Base-by-base conservation (phyloP, 768 basidiomycete species). In the Calocybe cyanea region DNA sequence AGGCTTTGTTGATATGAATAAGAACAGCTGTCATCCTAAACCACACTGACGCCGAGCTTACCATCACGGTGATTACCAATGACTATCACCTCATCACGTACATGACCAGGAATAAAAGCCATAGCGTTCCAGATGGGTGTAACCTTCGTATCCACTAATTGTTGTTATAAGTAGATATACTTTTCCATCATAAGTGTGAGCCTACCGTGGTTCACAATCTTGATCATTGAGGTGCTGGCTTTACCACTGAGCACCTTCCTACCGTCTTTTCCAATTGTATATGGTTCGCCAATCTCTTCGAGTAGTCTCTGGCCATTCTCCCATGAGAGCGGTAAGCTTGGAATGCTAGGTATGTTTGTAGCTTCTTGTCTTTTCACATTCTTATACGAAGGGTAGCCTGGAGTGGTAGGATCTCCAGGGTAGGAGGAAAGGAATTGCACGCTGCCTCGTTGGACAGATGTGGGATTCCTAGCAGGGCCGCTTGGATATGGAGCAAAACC, bases 121-220 rank as follows among this genome's bases (percentile, higher is more conserved):
- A 87, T 87, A 11, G 81, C 74, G 65, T 95, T 96, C 91, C 91
- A 95, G 38, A 95, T 91, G 13, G 92, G 90, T 4, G 77, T 92
- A 10, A 93, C 78, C 57, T 83, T 80, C 21, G 76, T 81, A 46
- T 91, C 77, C 32, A 95, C 87, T 83, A 41, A 41, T 7, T 11
- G 24, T 33, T 36, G 18, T 23, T 19, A 41, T 42, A 7, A 40
- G 17, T 37, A 25, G 25, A 4, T 41, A n/a, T 4, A 32, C 9
- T 35, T 7, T 14, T 21, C 8, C 14, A 25, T 21, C 6, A 30
- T 23, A 25, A 30, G 35, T 9, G 11, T 19, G 14, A 15, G 44
- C 59, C 41, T 53, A 79, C 81, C 78, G 52, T 76, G 71, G 53
- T 82, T 83, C 11, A 79, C 73, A 40, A 80, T 59, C 42, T 72